Base-by-base conservation (phyloP, 2,329 filamentous ascomycete genomes). In the Dactylellina leptospora region DNA sequence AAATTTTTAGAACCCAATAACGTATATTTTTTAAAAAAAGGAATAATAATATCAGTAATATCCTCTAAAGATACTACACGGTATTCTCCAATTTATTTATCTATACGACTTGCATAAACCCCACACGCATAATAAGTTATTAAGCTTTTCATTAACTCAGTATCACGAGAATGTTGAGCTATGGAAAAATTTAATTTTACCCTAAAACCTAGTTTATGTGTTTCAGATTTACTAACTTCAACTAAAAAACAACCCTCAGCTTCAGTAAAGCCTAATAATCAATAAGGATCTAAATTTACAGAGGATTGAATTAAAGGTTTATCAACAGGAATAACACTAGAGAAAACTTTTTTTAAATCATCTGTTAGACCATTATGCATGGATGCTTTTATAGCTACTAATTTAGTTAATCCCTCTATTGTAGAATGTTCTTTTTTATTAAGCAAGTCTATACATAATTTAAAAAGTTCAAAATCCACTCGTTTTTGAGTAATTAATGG, bases 1-100 rank as follows among this genome's bases (percentile, higher is more conserved):
- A 44, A 45, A 22, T 9, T 20, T 53, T 71, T 63, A 22, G 40
- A n/a, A 11, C 45, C 50, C 16, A 47, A 40, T 4, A 69, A 16
- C 28, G 10, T 18, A 64, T 71, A 60, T 48, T 68, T 68, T 47
- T 68, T 25, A 48, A 47, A 70, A n/a, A 70, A 70, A 5, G 56
- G 56, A 42, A 63, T 70, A 4, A 70, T 70, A 23, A 54, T 70
- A 25, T 70, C 44, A 8, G 8, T 22, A 50, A 70, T 63, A 62
- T 70, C 56, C 2, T 27, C 13, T 2, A 42, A 54, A 9, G 13
- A 44, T 8, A 5, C 16, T 4, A 70, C 63, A 53, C 2, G 2
- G 38, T 42, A 70, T 25, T 70, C 54, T 40, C 27, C 56, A 30
- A 16, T 10, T 22, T 18, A 22, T 40, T n/a, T 11, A 47, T 13